Evolutionary conservation across 208 protist species (phyloP), one percentile per base, ranked within the genome.

Genomic region (Wallacemonas sp.): DNA sequence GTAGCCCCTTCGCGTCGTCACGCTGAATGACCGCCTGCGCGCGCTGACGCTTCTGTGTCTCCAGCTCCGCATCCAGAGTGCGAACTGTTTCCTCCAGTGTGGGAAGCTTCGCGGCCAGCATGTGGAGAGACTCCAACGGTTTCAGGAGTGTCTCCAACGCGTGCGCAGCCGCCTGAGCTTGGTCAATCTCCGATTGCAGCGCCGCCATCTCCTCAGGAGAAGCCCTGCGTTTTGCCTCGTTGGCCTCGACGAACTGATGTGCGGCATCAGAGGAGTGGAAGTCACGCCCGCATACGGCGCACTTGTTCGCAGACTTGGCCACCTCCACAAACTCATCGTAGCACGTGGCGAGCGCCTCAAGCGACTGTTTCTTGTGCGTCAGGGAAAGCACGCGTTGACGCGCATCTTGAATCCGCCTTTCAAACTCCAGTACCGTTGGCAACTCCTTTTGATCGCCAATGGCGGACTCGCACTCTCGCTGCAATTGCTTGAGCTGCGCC

Each of bases 251-350:
- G 66, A 93, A 93, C 19, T 62, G 39, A 21, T 75, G 46, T 0
- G 58, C 30, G 3, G 36, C 70, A 17, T 60, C 55, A n/a, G 61
- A 27, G 56, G 62, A 66, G 19, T 34, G 59, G 51, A 94, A 91
- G n/a, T 41, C 28, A 0, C 84, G 81, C 45, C 84, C 82, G 58
- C 88, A 94, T 34, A 91, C 72, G 3, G 77, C 75, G 44, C 88
- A 94, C 45, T 41, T 71, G 28, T 71, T 78, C n/a, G 68, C 54
- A 41, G 30, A 53, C 56, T 68, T 66, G 21, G 87, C 82, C 9
- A 79, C 58, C 28, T 72, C 72, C 21, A 79, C 58, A 56, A 86
- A 93, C 9, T 88, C 75, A 26, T 71, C 60, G 65, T 88, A 85
- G 68, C 83, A 90, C n/a, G 68, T 66, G 11, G 70, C 51, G 39